Evolutionary conservation across 1,139 yeast genomes (phyloP).

Genomic region (Diutina pseudorugosa): DNA sequence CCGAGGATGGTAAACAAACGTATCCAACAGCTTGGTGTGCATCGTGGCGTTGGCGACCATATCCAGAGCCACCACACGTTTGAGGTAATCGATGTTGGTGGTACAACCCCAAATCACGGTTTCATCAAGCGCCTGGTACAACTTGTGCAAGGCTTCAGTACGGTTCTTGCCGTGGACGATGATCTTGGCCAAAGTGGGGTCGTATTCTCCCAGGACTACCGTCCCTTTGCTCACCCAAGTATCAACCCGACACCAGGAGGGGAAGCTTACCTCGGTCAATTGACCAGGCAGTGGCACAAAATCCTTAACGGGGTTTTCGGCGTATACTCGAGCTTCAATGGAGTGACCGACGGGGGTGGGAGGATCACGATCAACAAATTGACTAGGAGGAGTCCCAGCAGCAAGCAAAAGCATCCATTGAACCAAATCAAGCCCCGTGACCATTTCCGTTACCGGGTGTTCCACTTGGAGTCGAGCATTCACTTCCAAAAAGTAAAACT

Average conservation of each 20-base stretch:
- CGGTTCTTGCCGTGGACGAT: slow-evolving; percentile 89
- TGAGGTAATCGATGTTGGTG: slow-evolving; percentile 80
- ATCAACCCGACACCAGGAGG: slow-evolving; percentile 84
- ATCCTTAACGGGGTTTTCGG: slow-evolving; percentile 92
- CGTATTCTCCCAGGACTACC: slow-evolving; percentile 84
- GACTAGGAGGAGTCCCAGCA: slow-evolving; percentile 69
- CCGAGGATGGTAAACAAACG: slow-evolving; percentile 66
- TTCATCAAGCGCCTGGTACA: slow-evolving; percentile 73
- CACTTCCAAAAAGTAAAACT: slow-evolving; percentile 89
- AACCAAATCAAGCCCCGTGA: slow-evolving; percentile 85
- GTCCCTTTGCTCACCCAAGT: slow-evolving; percentile 92
- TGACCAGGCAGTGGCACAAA: slow-evolving; percentile 96
- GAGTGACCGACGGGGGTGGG: slow-evolving; percentile 50
- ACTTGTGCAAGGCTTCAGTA: slow-evolving; percentile 64
- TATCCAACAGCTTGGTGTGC: slow-evolving; percentile 77
- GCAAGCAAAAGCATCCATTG: slow-evolving; percentile 96
- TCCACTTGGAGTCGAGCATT: slow-evolving; percentile 96
- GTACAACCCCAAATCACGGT: slow-evolving; percentile 82
- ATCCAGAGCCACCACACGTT: slow-evolving; percentile 69
- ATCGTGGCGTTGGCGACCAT: slow-evolving; percentile 80
- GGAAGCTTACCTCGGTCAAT: slow-evolving; percentile 73
- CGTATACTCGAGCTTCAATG: slow-evolving; percentile 93
- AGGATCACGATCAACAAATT: slow-evolving; percentile 25
- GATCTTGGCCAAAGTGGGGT: slow-evolving; percentile 92
- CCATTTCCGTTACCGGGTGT: slow-evolving; percentile 94